Evolutionary conservation across 2,329 filamentous ascomycete genomes (phyloP), one percentile per base, ranked within the genome.

Genomic region (Lecanicillium sp.): DNA sequence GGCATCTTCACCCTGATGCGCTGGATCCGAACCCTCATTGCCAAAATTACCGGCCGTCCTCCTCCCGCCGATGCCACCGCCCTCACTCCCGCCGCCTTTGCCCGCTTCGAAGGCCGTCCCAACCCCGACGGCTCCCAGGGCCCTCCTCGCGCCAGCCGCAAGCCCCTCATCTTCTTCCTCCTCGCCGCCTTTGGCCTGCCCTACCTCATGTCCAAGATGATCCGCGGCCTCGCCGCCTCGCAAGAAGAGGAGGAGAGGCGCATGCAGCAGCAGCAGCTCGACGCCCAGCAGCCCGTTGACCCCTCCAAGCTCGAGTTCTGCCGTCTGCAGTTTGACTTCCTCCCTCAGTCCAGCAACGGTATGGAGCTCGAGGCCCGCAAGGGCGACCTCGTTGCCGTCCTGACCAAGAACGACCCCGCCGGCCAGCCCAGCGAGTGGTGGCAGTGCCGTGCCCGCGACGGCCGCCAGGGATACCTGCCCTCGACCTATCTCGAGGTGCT

Each of bases 371-470:
- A 86, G 27, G 90, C 94, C 17, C 89, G 86, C 66, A 96, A 95
- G 68, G 90, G 90, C 43, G 92, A 98, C 52, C 79, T 97, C 38
- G 89, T 98, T 13, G 92, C 92, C 18, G 88, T 98, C 1, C 73
- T 98, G 39, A 84, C 82, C 66, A 96, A 96, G 67, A 84, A 79
- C 14, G 92, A 98, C 53, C 92, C 92, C 1, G 77, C 90, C 55
- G 92, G 92, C 31, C 88, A 92, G 51, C 79, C 87, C 4, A 92
- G 85, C 37, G 90, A 98, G 57, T 98, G 92, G 92, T 98, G 92
- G 92, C 80, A 84, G 48, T 98, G 94, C 63, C 77, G 92, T 40
- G 84, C 90, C 12, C 76, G 92, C 44, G 88, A 97, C 57, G 89
- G 88, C 33, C 76, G 87, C 18, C 81, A 95, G 52, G 92, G 92